Conservation (phyloP, 2,329 filamentous ascomycete species). For the Colletotrichum sp. region DNA sequence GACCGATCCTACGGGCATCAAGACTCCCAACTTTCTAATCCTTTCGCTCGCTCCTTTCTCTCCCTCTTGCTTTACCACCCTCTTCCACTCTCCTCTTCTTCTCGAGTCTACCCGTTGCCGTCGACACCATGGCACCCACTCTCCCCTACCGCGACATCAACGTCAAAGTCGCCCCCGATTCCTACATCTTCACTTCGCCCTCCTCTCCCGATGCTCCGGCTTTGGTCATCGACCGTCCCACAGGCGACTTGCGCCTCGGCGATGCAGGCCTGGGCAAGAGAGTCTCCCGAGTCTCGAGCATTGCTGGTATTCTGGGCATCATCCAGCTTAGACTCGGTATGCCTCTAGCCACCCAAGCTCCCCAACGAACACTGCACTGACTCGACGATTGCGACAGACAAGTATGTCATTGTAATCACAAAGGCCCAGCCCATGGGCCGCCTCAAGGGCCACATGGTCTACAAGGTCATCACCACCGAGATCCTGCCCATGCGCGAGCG, state of each 20-base stretch:
- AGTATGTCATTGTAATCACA: conserved; percentile 95
- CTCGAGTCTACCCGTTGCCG: background rate
- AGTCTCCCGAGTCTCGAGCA: conserved; percentile 78
- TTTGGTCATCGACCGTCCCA: conserved; percentile 88
- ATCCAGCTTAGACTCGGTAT: conserved; percentile 91
- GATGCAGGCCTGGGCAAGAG: conserved; percentile 82
- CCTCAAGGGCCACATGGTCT: conserved; percentile 94
- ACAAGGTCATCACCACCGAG: conserved; percentile 89
- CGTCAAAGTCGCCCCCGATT: conserved; percentile 86
- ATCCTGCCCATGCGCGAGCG: conserved; percentile 93
- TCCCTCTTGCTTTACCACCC: background rate
- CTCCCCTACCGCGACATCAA: conserved; percentile 95
- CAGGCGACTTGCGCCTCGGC: conserved; percentile 85
- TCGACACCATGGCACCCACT: conserved; percentile 40
- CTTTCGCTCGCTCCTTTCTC: background rate
- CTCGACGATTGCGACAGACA: conserved; percentile 61
- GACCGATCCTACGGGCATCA: background rate
- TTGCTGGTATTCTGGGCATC: conserved; percentile 92
- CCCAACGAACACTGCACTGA: conserved; percentile 1
- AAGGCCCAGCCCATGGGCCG: conserved; percentile 91
- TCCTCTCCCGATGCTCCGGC: conserved; percentile 89
- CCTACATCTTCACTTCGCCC: conserved; percentile 96
- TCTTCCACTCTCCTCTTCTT: background rate
- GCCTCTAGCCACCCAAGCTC: conserved; percentile 15
- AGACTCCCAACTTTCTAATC: background rate